These are phyloP conservation scores for Trichoderma sp. DNA, from an alignment of 2,329 filamentous ascomycete species.

Conservation along the genomic window DNA sequence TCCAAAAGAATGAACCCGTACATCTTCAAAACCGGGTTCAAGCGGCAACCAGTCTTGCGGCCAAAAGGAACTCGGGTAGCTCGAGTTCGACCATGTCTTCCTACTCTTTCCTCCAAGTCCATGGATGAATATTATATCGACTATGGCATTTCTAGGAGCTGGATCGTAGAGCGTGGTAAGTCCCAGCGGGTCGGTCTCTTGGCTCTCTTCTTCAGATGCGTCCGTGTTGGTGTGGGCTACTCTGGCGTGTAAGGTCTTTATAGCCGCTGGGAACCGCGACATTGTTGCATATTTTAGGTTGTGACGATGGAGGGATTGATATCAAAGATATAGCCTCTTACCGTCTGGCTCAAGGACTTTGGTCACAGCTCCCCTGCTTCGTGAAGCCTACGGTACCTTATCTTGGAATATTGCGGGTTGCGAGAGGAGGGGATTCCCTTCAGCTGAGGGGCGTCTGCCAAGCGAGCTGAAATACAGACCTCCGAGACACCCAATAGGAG, in stretches of 20 bases:
- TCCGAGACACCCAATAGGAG: not conserved
- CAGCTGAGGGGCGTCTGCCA: not conserved
- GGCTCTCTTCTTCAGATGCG: not conserved
- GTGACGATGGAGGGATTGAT: not conserved
- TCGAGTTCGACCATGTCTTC: constrained; percentile 17
- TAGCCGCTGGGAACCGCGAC: not conserved
- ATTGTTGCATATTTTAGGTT: not conserved
- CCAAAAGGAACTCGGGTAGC: not conserved
- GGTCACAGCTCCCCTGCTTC: not conserved
- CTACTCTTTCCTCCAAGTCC: constrained; percentile 15
- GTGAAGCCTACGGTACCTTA: not conserved
- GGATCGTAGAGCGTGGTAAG: constrained; percentile 12
- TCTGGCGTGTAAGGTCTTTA: not conserved
- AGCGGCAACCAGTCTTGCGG: constrained; percentile 14
- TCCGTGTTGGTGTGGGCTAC: not conserved
- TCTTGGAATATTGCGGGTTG: not conserved
- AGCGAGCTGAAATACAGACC: not conserved
- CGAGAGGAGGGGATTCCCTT: not conserved
- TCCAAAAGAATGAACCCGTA: constrained; percentile 15
- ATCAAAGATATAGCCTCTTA: not conserved
- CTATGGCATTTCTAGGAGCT: not conserved
- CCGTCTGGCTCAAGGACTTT: not conserved
- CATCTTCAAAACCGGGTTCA: constrained; percentile 9
- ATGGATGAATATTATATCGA: constrained; percentile 18
- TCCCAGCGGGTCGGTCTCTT: constrained; percentile 7